Conservation (phyloP, 495 filamentous ascomycete species). For the Daldinia grandis region DNA sequence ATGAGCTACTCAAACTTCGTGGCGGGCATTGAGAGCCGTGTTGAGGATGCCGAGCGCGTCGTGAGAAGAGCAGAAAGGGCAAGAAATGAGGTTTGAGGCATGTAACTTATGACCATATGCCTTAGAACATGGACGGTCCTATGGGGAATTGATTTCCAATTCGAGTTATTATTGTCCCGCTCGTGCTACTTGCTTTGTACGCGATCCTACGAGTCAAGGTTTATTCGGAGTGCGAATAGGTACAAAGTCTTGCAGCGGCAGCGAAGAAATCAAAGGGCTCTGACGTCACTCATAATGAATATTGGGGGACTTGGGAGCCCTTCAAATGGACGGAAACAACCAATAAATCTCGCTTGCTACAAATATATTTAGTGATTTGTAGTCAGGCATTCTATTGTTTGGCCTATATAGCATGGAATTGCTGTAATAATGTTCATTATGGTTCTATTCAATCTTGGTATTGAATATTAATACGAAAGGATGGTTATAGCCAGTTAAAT, state of each 20-base stretch:
- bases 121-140: not conserved
- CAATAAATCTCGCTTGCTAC: too few relatives aligned
- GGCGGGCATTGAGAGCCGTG: slow-evolving; percentile 74
- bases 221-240: not conserved
- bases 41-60: slow-evolving; percentile 71
- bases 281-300: not conserved
- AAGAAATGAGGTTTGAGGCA: slow-evolving; percentile 44
- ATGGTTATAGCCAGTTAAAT: too few relatives aligned
- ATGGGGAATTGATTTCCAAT: not conserved
- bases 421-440: not conserved
- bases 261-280: not conserved
- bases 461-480: not conserved
- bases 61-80: slow-evolving; percentile 65
- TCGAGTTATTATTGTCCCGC: not conserved
- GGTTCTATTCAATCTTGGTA: not conserved
- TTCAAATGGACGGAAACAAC: not conserved
- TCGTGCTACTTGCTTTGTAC: not conserved
- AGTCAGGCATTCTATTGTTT: not conserved
- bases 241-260: not conserved
- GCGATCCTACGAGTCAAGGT: not conserved
- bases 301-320: too few relatives aligned
- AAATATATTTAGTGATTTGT: too few relatives aligned
- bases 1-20: slow-evolving; percentile 74
- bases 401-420: not conserved
- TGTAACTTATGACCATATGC: not conserved